These are phyloP conservation scores for Cladosporium sp. DNA, from an alignment of 2,329 filamentous ascomycete species.

Conservation along the genomic window DNA sequence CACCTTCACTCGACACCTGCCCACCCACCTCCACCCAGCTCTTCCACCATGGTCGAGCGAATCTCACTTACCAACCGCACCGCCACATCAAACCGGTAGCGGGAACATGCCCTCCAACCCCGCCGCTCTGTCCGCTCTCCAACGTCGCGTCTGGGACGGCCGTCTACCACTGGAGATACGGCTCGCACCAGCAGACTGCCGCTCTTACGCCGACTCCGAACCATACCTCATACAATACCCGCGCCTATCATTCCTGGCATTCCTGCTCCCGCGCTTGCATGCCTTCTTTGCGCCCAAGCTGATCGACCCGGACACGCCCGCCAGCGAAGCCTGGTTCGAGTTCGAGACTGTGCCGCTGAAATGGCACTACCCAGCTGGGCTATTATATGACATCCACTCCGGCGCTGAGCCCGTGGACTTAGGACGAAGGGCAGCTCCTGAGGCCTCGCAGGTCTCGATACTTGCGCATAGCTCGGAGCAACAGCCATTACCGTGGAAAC, in stretches of 20 bases:
- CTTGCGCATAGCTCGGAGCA: constrained; percentile 7
- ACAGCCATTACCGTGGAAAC: constrained; percentile 58
- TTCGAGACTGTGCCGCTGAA: constrained; percentile 69
- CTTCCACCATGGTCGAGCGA: constrained; percentile 9
- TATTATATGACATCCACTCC: constrained; percentile 69
- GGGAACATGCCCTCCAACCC: constrained; percentile 10
- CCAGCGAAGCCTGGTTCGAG: constrained; percentile 62
- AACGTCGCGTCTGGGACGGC: constrained; percentile 59
- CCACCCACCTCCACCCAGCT: neutral
- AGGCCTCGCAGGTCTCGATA: constrained; percentile 17
- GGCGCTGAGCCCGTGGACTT: constrained; percentile 51
- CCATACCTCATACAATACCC: constrained; percentile 64
- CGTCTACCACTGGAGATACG: constrained; percentile 61
- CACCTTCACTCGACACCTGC: constrained; percentile 1
- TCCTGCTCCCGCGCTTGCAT: constrained; percentile 62
- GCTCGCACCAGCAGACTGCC: constrained; percentile 59
- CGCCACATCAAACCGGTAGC: constrained; percentile 12
- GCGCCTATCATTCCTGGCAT: constrained; percentile 67
- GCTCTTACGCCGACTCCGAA: constrained; percentile 60
- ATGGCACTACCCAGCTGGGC: constrained; percentile 70
- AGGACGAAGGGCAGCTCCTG: constrained; percentile 8
- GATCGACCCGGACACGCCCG: constrained; percentile 56
- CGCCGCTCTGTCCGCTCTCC: constrained; percentile 25
- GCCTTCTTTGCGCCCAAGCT: constrained; percentile 61
- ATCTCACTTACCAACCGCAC: neutral